phyloP scores from a whole-genome alignment of 108 stramenopile genomes.

The Schizochytrium sp. region DNA sequence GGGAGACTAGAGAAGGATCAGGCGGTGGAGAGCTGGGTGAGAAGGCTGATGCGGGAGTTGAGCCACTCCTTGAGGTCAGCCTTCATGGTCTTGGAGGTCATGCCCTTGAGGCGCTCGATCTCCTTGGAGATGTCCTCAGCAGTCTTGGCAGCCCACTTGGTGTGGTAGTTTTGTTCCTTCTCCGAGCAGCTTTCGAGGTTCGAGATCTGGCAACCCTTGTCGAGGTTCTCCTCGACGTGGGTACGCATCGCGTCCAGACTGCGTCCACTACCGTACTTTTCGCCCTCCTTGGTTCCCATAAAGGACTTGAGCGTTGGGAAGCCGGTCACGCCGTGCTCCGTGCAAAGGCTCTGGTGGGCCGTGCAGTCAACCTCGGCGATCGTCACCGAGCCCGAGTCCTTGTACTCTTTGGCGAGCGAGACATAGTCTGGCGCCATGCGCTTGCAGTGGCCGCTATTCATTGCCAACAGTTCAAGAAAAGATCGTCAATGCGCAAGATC shows the following conservation, averaged over 20 bases:
- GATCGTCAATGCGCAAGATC: too few species aligned
- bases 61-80: constrained; percentile 13
- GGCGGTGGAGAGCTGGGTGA: neutral
- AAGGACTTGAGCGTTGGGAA: constrained; percentile 44
- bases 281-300: constrained; percentile 24
- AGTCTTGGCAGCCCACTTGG: neutral
- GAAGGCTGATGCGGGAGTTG: neutral
- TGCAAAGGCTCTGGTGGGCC: constrained; percentile 10
- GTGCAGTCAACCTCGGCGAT: constrained; percentile 40
- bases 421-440: constrained; percentile 35
- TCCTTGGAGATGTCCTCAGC: neutral
- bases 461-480: neutral
- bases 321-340: constrained; percentile 31
- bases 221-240: constrained; percentile 31
- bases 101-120: constrained; percentile 13
- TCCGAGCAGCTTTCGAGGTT: neutral
- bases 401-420: neutral
- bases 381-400: constrained; percentile 20
- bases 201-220: neutral
- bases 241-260: constrained; percentile 19
- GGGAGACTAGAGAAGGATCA: neutral
- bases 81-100: constrained; percentile 1
- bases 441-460: constrained; percentile 30
- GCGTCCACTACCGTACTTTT: constrained; percentile 36
- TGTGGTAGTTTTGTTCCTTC: neutral